Conservation (phyloP, 169 alveolate genomes). For the Plasmodium knowlesi region DNA sequence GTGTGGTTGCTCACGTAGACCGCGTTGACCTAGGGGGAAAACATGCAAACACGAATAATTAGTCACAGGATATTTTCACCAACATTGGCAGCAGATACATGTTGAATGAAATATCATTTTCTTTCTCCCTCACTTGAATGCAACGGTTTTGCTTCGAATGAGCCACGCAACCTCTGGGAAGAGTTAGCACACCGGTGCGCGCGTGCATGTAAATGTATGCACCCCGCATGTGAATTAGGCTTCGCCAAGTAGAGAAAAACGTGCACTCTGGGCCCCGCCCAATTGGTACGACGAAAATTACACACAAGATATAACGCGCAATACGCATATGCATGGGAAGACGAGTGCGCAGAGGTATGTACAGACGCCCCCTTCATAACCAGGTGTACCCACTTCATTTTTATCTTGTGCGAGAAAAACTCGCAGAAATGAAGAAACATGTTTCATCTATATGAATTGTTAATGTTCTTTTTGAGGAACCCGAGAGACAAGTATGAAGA, state of each 20-base stretch:
- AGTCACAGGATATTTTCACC: background rate
- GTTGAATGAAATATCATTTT: background rate
- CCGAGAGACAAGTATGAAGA: conserved; percentile 73
- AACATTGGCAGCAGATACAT: background rate
- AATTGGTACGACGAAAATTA: background rate
- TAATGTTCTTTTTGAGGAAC: conserved; percentile 72
- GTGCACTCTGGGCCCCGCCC: background rate
- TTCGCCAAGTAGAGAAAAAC: background rate
- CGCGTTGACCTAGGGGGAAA: background rate
- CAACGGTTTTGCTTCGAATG: background rate
- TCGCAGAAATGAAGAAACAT: conserved; percentile 4
- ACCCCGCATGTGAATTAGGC: background rate
- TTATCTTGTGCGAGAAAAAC: background rate
- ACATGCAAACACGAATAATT: background rate
- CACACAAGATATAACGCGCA: background rate
- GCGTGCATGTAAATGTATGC: background rate
- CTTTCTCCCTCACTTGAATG: background rate
- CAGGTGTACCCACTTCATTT: background rate
- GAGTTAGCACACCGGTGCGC: background rate
- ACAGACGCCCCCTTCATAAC: background rate
- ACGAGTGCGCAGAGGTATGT: background rate
- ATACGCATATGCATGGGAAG: background rate
- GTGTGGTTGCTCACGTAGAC: background rate
- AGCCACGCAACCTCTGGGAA: background rate
- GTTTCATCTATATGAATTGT: conserved; percentile 67